phyloP scores from a whole-genome alignment of 495 filamentous ascomycete genomes.

The Annulohypoxylon maeteangense region DNA sequence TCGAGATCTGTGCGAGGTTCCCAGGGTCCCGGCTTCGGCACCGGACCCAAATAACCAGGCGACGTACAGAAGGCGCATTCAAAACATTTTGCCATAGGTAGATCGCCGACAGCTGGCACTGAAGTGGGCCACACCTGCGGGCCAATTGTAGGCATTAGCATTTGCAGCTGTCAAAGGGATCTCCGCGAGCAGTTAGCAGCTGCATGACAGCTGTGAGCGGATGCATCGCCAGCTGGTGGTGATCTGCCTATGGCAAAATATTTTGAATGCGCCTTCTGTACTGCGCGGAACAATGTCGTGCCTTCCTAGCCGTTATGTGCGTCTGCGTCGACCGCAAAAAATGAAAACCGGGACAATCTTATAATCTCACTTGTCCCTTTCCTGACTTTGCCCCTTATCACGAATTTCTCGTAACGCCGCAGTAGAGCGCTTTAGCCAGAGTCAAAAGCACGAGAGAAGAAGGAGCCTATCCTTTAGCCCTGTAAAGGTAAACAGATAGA shows the following conservation, averaged over 20 bases:
- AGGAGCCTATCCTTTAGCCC: background rate
- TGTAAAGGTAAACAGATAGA: background rate
- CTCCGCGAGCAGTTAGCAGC: too few relatives aligned
- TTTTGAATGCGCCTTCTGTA: too few relatives aligned
- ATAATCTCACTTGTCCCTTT: background rate
- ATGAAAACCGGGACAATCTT: background rate
- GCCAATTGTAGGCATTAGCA: too few relatives aligned
- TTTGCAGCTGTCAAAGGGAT: too few relatives aligned
- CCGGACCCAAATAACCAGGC: background rate
- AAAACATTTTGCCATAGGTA: too few relatives aligned
- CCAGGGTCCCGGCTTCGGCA: conserved; percentile 6
- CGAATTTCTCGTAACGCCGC: conserved; percentile 8
- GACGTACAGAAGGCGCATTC: too few relatives aligned
- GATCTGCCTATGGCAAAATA: too few relatives aligned
- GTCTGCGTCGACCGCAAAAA: conserved; percentile 3
- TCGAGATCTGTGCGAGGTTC: conserved; percentile 41
- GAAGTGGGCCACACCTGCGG: too few relatives aligned
- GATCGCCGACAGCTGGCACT: too few relatives aligned
- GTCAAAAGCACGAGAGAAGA: background rate
- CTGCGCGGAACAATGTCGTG: background rate
- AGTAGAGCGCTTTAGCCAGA: conserved; percentile 15
- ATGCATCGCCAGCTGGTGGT: too few relatives aligned
- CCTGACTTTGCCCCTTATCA: background rate
- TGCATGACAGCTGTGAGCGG: too few relatives aligned
- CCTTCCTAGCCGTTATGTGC: conserved; percentile 4